phyloP scores from a whole-genome alignment of 192 early-diverging fungal species.

The Coemansia sp. region DNA sequence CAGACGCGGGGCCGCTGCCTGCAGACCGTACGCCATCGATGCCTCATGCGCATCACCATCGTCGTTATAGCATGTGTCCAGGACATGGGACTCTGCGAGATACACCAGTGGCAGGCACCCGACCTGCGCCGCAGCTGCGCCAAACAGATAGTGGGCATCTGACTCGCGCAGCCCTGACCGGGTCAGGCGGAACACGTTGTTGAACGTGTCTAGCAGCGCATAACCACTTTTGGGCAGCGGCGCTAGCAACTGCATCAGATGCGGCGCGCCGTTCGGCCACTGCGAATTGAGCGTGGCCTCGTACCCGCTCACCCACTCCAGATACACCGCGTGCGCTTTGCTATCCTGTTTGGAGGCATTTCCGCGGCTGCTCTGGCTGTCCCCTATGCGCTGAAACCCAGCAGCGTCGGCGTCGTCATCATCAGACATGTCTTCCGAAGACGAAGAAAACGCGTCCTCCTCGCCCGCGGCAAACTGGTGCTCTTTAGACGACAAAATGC shows the following conservation, averaged over 20 bases:
- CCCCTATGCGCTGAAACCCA: background rate
- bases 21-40: slow-evolving; percentile 31
- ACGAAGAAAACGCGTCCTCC: slow-evolving; percentile 37
- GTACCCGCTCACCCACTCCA: slow-evolving; percentile 30
- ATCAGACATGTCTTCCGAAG: slow-evolving; percentile 36
- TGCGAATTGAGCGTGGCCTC: slow-evolving; percentile 19
- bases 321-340: slow-evolving; percentile 15
- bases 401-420: slow-evolving; percentile 16
- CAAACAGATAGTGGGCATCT: slow-evolving; percentile 45
- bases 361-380: background rate
- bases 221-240: slow-evolving; percentile 45
- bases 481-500: slow-evolving; percentile 6
- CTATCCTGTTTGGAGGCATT: slow-evolving; percentile 4
- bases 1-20: slow-evolving; percentile 13
- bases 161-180: slow-evolving; percentile 35
- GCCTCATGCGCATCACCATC: slow-evolving; percentile 35
- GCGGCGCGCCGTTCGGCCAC: slow-evolving; percentile 41
- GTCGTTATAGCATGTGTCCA: slow-evolving; percentile 31
- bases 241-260: slow-evolving; percentile 39
- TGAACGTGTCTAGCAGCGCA: slow-evolving; percentile 27
- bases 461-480: slow-evolving; percentile 18
- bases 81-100: slow-evolving; percentile 25
- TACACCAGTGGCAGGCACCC: slow-evolving; percentile 46
- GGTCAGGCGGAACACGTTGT: slow-evolving; percentile 19
- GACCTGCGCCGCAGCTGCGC: slow-evolving; percentile 37